phyloP scores from a whole-genome alignment of 75 land plant species.

The Cupressus sempervirens region DNA sequence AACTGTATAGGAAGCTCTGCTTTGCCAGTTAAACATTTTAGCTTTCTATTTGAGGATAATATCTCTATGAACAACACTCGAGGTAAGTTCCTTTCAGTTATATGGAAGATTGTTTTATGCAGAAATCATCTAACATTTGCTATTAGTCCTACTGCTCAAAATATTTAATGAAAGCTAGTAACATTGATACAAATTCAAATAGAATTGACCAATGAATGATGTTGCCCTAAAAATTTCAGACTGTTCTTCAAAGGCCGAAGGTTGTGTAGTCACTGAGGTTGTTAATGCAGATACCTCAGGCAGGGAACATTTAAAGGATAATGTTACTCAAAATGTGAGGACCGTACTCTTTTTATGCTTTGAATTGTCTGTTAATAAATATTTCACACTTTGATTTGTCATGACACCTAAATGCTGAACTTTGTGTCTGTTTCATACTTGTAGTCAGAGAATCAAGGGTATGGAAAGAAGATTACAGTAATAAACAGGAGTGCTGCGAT shows the following conservation, averaged over 20 bases:
- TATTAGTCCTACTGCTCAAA: neutral
- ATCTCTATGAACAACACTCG: slow-evolving; percentile 11
- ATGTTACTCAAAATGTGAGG: slow-evolving; percentile 7
- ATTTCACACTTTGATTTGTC: neutral
- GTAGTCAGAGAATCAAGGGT: neutral
- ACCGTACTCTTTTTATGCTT: neutral
- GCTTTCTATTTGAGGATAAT: slow-evolving; percentile 53
- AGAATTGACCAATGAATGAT: neutral
- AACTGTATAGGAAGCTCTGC: slow-evolving; percentile 28
- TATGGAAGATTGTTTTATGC: neutral
- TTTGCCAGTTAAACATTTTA: slow-evolving; percentile 80
- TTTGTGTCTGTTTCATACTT: neutral
- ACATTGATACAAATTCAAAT: neutral
- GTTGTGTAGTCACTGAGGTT: neutral
- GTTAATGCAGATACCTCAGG: neutral
- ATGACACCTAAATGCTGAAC: neutral
- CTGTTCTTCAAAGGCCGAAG: neutral
- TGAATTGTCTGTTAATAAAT: neutral
- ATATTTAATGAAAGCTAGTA: neutral
- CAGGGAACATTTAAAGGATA: neutral
- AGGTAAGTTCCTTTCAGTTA: neutral
- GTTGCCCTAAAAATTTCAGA: slow-evolving; percentile 2
- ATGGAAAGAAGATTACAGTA: neutral
- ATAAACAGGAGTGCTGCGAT: neutral
- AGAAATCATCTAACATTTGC: neutral